Evolutionary conservation across 2,329 filamentous ascomycete genomes (phyloP), one percentile per base, ranked within the genome.

Genomic region (Aureobasidium sp.): DNA sequence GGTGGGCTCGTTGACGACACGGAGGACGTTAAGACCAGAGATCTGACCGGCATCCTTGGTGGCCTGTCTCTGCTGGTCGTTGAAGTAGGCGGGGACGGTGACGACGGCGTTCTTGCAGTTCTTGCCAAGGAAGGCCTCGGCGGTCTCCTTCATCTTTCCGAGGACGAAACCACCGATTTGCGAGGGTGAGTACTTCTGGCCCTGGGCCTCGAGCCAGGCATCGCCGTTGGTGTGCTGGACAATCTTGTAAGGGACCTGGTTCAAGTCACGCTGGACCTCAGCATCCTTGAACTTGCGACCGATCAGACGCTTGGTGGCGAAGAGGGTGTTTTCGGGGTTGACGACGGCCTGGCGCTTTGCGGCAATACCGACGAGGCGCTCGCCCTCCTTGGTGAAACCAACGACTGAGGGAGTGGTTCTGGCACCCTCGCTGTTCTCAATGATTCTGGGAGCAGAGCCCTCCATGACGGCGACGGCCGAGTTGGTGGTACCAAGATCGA

Each of bases 321-420:
- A 99, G 81, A 99, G 85, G 72, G 94, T 99, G 85, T 97, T 97
- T 76, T 80, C 80, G 67, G 94, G 94, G 90, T 99, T 99, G 91
- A 97, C 96, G 75, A 94, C 93, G 76, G 93, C 94, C 87, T 97
- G 92, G 85, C 97, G 97, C 90, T 97, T 99, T 76, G 94, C 94
- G 66, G 94, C 93, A 86, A 97, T 94, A 84, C 94, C 94, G 75
- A 97, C 97, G 81, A 99, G 83, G 80, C 94, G 92, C 86, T 99
- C 76, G 84, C 83, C 94, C 84, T 96, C 91, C 74, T 93, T 88
- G 77, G 91, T 97, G 87, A 99, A 99, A 73, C 91, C 96, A 77
- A 99, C 94, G 84, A 97, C 97, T 63, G 94, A 97, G 70, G 94
- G 94, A 67, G 94, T 97, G 76, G 94, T 97, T 83, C 96, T 96